A percentile compares a stretch with the other conserved stretches of the same genome.
phyloP scores from a whole-genome alignment of 2,329 filamentous ascomycete species.

The Sclerotinia spermophila region DNA sequence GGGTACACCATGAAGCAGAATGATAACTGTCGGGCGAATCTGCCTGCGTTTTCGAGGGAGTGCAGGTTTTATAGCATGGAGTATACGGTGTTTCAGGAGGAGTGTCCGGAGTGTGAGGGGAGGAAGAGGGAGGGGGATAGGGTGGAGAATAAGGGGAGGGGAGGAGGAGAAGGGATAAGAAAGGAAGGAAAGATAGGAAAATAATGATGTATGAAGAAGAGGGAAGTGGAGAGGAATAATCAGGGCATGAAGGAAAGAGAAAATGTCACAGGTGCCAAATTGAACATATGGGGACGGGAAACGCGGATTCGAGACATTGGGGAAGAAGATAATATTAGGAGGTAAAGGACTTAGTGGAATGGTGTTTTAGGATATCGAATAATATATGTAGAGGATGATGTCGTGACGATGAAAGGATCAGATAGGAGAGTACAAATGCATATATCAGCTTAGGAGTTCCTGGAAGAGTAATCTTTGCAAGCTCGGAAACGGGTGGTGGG shows the following conservation, averaged over 20 bases:
- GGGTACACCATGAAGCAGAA: not conserved
- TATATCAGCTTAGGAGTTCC: too few relatives aligned
- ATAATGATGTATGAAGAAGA: not conserved
- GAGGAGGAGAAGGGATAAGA: too few relatives aligned
- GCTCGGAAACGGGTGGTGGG: not conserved
- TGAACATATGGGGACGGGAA: too few relatives aligned
- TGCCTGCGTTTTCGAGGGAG: not conserved
- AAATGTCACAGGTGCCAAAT: not conserved
- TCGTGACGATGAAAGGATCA: fast-evolving
- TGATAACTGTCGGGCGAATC: not conserved
- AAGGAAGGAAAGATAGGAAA: not conserved
- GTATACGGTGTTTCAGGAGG: not conserved
- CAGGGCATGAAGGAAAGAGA: not conserved
- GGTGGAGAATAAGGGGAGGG: too few relatives aligned
- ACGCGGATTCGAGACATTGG: not conserved
- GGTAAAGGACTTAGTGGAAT: not conserved
- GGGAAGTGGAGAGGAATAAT: not conserved
- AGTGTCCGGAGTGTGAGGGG: not conserved
- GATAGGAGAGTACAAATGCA: not conserved
- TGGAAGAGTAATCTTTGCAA: not conserved
- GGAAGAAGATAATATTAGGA: not conserved
- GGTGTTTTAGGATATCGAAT: not conserved
- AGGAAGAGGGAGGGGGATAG: not conserved
- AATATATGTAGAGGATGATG: not conserved
- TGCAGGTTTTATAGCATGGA: not conserved